These are phyloP conservation scores for Ambrosia trifida DNA, from an alignment of 129 eudicot genomes.

Conservation along the genomic window DNA sequence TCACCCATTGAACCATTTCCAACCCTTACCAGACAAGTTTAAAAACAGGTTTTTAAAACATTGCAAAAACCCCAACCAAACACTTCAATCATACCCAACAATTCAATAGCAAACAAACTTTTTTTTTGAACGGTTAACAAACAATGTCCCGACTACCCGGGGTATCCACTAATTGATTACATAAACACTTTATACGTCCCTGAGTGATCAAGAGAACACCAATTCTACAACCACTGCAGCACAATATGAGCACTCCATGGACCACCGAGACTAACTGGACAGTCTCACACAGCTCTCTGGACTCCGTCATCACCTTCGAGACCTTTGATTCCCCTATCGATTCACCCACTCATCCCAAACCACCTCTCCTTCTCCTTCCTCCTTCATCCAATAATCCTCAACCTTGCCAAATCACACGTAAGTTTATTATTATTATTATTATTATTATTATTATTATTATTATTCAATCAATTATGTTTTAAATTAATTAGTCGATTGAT, in stretches of 20 bases:
- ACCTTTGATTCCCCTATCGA: conserved; percentile 56
- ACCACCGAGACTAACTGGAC: conserved; percentile 53
- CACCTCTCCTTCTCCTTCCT: conserved; percentile 51
- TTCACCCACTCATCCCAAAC: conserved; percentile 31
- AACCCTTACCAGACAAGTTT: too few relatives aligned
- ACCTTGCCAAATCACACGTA: conserved; percentile 81
- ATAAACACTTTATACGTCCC: too few relatives aligned
- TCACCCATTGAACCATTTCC: too few relatives aligned
- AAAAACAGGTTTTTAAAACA: too few relatives aligned
- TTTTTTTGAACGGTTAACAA: too few relatives aligned
- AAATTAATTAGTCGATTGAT: not conserved
- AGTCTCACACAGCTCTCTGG: conserved; percentile 50
- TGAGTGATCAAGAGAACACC: not conserved
- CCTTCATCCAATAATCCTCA: conserved; percentile 41
- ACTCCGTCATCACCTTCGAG: conserved; percentile 51
- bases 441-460: too few relatives aligned
- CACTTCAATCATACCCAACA: too few relatives aligned
- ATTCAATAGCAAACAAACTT: too few relatives aligned
- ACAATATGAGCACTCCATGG: conserved; percentile 19
- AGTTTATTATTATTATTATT: conserved; percentile 8
- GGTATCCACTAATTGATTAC: too few relatives aligned
- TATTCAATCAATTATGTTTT: not conserved
- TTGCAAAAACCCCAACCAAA: too few relatives aligned
- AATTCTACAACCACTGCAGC: not conserved
- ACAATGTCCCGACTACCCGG: too few relatives aligned